Conservation (phyloP, 2,329 filamentous ascomycete species). For the Alternaria angustiovoidea region DNA sequence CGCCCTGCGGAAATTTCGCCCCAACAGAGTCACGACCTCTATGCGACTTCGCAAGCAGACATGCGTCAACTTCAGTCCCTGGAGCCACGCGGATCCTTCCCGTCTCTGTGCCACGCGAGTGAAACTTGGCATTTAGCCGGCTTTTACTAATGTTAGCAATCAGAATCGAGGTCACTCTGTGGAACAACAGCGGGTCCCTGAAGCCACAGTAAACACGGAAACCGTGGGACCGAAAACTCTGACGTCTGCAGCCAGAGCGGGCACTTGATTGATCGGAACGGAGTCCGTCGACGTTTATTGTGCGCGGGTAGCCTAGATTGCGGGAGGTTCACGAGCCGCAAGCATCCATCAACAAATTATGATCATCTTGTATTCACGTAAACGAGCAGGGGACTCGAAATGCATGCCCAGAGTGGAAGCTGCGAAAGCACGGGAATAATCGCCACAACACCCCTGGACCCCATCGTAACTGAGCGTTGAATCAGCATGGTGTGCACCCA, state of each 20-base stretch:
- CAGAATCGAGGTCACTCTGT: conserved; percentile 1
- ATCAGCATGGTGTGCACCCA: conserved; percentile 8
- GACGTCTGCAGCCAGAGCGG: conserved; percentile 4
- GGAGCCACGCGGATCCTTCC: conserved; percentile 17
- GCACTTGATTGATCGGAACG: not conserved
- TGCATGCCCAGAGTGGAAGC: not conserved
- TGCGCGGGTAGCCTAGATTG: conserved; percentile 2
- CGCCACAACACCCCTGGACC: not conserved
- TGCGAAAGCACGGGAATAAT: not conserved
- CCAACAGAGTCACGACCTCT: conserved; percentile 12
- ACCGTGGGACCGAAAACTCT: conserved; percentile 5
- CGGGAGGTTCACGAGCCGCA: conserved; percentile 4
- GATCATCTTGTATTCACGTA: not conserved
- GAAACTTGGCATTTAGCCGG: conserved; percentile 3
- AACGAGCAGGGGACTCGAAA: not conserved
- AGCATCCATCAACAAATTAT: not conserved
- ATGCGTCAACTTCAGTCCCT: conserved; percentile 5
- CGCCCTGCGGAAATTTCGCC: conserved; percentile 8
- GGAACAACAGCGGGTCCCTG: conserved; percentile 2
- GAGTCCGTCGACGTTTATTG: not conserved
- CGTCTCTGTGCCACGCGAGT: conserved; percentile 16
- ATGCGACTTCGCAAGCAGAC: conserved; percentile 1
- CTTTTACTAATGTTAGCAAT: not conserved
- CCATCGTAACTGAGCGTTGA: not conserved
- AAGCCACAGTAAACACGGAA: not conserved